Evolutionary conservation across 192 early-diverging fungal genomes (phyloP), one percentile per base, ranked within the genome.

Genomic region (Coemansia sp.): DNA sequence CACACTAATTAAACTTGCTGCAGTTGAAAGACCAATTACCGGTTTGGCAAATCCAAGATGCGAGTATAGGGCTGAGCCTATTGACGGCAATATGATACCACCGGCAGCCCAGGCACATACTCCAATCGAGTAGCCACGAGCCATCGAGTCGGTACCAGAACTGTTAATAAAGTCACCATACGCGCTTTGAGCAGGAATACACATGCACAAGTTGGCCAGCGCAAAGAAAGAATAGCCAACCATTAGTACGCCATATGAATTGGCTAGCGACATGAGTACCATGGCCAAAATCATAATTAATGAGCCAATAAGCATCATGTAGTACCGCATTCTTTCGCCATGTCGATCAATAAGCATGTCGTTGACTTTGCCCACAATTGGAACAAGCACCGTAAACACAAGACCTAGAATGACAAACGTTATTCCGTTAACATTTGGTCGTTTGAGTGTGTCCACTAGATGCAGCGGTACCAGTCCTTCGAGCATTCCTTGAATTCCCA

Each of bases 141-240:
- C 74, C 74, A 77, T 77, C 11, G 65, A 63, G 22, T 71, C 48
- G 1, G 49, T n/a, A n/a, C 53, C 49, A 2, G 29, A 43, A 21
- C 37, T 52, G 47, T 77, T 77, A 3, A 77, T 57, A 59, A 71
- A 59, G 41, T 77, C 74, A n/a, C 74, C 74, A 43, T 64, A 77
- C 2, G 74, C 74, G 50, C 74, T 77, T 37, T 77, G 68, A 3
- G 67, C 59, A 1, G 74, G 74, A 56, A 77, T 57, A 39, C 52
- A 67, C 65, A 71, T 59, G 51, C 68, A 77, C 27, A 71, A 16
- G 25, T 64, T 63, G 12, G 61, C 21, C 2, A 68, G 29, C 0
- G 74, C 74, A 41, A 71, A 64, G 0, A 77, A 14, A 21, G 66
- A 64, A n/a, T 68, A 77, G 8, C 74, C 74, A 43, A 64, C 19